These are phyloP conservation scores for Solanum rostratum DNA, from an alignment of 257 asterid species.

Conservation along the genomic window DNA sequence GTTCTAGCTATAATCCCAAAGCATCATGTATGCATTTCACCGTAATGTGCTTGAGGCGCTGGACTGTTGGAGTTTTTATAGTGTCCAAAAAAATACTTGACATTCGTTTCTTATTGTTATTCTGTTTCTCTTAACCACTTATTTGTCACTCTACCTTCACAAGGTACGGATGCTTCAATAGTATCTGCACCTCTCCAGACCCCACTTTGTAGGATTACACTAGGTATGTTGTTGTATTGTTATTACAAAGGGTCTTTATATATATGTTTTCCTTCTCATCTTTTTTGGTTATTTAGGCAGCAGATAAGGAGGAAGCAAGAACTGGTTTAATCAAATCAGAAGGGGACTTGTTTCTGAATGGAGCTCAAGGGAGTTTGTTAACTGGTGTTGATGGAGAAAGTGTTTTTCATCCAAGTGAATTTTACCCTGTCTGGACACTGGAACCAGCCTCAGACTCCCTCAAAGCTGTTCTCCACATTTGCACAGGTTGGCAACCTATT, in stretches of 20 bases:
- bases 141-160: not conserved
- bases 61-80: not conserved
- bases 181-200: not conserved
- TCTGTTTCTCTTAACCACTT: not conserved
- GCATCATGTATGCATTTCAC: not conserved
- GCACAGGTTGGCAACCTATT: constrained; percentile 71
- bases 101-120: not conserved
- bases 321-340: constrained; percentile 69
- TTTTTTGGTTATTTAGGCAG: constrained; percentile 38
- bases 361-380: constrained; percentile 45
- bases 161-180: not conserved
- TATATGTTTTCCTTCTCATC: not conserved
- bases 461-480: constrained; percentile 55
- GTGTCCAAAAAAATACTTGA: not conserved
- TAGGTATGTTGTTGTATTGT: not conserved
- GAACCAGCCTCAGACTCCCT: constrained; percentile 60
- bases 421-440: constrained; percentile 62
- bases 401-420: constrained; percentile 63
- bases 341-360: constrained; percentile 56
- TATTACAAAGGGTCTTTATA: not conserved
- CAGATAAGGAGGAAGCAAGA: constrained; percentile 48
- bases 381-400: constrained; percentile 25
- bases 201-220: not conserved
- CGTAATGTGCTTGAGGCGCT: not conserved
- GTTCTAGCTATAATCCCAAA: not conserved